These are phyloP conservation scores for Colletotrichum australisinense DNA, from an alignment of 2,329 filamentous ascomycete genomes.

Conservation along the genomic window DNA sequence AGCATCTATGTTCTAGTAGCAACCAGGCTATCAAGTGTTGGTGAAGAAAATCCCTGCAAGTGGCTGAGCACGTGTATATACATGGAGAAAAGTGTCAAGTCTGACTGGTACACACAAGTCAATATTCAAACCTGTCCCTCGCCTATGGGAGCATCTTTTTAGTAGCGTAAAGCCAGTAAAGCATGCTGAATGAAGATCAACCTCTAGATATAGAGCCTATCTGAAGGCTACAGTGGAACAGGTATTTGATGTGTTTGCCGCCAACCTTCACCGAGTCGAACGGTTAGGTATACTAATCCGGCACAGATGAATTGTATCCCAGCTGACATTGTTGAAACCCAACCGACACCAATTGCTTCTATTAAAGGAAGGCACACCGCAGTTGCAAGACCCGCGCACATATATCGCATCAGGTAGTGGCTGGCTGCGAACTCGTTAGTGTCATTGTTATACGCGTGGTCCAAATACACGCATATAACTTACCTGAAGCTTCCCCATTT, in stretches of 20 bases:
- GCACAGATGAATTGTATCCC: constrained; percentile 6
- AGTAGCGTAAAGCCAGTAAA: fast-evolving
- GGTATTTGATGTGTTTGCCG: neutral
- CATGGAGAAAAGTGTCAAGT: too few relatives aligned
- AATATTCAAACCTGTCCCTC: too few relatives aligned
- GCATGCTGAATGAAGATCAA: neutral
- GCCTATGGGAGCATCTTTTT: too few relatives aligned
- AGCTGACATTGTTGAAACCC: constrained; percentile 77
- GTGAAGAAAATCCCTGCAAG: neutral
- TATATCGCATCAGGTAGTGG: constrained; percentile 82
- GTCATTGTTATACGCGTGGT: too few relatives aligned
- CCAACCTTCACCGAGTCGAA: constrained; percentile 4
- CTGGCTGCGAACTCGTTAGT: constrained; percentile 68
- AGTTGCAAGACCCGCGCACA: constrained; percentile 77
- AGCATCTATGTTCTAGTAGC: neutral
- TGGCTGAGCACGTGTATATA: neutral
- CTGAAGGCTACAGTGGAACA: neutral
- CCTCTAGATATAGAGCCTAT: neutral
- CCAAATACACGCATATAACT: neutral
- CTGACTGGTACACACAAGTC: too few relatives aligned
- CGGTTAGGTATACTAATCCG: neutral
- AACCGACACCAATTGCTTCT: constrained; percentile 79
- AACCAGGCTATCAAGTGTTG: neutral
- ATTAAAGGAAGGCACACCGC: constrained; percentile 80
- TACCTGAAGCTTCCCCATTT: neutral